Conservation (phyloP, 352 stramenopile species). For the Pythium brachiatum region DNA sequence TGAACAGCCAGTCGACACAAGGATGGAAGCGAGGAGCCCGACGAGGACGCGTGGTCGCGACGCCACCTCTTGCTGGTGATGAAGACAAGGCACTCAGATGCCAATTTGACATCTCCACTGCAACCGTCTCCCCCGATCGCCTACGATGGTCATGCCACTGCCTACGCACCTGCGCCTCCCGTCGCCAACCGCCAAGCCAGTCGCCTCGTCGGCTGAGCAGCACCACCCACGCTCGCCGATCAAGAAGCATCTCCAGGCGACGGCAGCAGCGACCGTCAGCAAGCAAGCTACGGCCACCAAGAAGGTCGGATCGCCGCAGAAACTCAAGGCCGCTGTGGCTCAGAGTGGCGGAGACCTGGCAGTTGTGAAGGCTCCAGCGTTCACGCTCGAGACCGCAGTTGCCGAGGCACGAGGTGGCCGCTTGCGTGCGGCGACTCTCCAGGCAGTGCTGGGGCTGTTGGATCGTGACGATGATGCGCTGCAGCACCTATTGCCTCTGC, state of each 20-base stretch:
- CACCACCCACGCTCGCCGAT: conserved; percentile 38
- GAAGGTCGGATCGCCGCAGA: conserved; percentile 20
- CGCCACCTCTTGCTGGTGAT: too few species aligned
- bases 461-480: conserved; percentile 54
- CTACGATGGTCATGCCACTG: conserved; percentile 29
- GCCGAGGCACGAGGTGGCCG: background rate
- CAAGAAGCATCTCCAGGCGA: conserved; percentile 52
- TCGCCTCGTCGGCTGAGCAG: background rate
- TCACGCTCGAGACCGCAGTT: background rate
- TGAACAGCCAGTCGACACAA: background rate
- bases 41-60: too few species aligned
- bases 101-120: conserved; percentile 14
- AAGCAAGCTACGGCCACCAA: background rate
- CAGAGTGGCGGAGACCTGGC: background rate
- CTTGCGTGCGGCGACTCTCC: conserved; percentile 41
- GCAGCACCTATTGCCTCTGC: conserved; percentile 43
- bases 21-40: background rate
- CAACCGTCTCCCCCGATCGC: background rate
- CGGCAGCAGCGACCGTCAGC: background rate
- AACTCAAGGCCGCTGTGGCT: conserved; percentile 19
- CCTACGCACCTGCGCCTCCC: conserved; percentile 16
- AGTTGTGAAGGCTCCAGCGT: background rate
- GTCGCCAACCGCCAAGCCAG: background rate
- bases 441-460: conserved; percentile 49
- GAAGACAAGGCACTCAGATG: too few species aligned